Conservation (phyloP, 495 filamentous ascomycete species). For the Coniosporium apollinis region DNA sequence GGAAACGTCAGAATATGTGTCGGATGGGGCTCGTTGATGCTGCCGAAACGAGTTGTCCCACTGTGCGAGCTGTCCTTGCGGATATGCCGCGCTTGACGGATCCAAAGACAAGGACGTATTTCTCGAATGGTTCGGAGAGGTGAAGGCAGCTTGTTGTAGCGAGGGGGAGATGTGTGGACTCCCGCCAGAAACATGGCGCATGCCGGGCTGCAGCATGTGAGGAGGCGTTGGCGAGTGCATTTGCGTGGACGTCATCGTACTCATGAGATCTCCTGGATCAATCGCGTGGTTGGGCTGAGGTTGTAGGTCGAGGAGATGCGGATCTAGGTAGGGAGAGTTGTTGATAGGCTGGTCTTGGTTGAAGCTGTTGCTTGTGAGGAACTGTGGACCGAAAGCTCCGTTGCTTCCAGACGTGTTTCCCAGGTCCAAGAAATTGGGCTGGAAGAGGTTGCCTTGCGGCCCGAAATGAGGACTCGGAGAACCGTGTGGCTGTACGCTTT, state of each 20-base stretch:
- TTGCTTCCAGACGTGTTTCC: constrained; percentile 10
- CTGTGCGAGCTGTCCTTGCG: constrained; percentile 43
- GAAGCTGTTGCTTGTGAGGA: constrained; percentile 13
- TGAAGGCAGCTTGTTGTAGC: constrained; percentile 39
- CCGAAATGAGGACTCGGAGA: constrained; percentile 12
- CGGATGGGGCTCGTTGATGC: constrained; percentile 73
- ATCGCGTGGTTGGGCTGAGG: constrained; percentile 28
- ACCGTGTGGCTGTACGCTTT: constrained; percentile 2
- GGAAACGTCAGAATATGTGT: constrained; percentile 66
- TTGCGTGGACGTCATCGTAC: constrained; percentile 47
- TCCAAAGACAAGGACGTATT: constrained; percentile 70
- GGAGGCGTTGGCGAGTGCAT: constrained; percentile 53
- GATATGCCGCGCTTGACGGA: constrained; percentile 56
- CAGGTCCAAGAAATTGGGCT: constrained; percentile 14
- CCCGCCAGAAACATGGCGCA: constrained; percentile 17
- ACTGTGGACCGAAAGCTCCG: constrained; percentile 13
- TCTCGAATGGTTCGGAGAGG: constrained; percentile 50
- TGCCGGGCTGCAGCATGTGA: constrained; percentile 48
- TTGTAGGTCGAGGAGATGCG: constrained; percentile 13
- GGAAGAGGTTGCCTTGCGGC: constrained; percentile 19
- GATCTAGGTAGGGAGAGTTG: constrained; percentile 14
- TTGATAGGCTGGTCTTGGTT: constrained; percentile 19
- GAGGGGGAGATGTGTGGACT: constrained; percentile 28
- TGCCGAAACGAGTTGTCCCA: constrained; percentile 61
- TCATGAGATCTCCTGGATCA: constrained; percentile 44